Percentiles rank a stretch among this genome's conserved stretches.
These are phyloP conservation scores for Leccinum subgranulosum DNA, from an alignment of 768 basidiomycete species.

Conservation along the genomic window DNA sequence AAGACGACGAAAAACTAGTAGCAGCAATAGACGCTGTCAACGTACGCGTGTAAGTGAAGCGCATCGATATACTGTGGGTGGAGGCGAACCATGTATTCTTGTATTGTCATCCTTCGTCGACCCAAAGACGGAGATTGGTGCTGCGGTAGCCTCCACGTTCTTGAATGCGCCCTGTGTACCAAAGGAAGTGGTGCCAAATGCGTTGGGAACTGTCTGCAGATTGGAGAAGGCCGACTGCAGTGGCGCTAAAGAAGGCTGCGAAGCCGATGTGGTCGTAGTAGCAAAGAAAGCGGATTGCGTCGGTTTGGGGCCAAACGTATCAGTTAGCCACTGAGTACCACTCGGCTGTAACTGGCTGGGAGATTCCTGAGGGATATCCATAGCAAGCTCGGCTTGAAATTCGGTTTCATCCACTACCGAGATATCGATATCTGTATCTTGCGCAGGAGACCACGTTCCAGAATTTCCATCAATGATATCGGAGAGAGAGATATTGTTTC, in stretches of 20 bases:
- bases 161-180: slow-evolving; percentile 5
- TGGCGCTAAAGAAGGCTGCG: slow-evolving; percentile 12
- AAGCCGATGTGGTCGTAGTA: slow-evolving; percentile 8
- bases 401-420: slow-evolving; percentile 22
- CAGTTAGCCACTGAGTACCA: slow-evolving; percentile 33
- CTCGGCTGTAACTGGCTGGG: slow-evolving; percentile 22
- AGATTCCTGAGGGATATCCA: background rate
- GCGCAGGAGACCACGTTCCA: slow-evolving; percentile 22
- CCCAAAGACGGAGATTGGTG: slow-evolving; percentile 8
- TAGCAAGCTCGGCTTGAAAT: slow-evolving; percentile 7
- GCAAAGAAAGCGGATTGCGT: slow-evolving; percentile 23
- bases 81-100: background rate
- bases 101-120: background rate
- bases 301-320: slow-evolving; percentile 29
- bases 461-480: slow-evolving; percentile 70
- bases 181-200: slow-evolving; percentile 31
- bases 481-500: slow-evolving; percentile 50
- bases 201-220: slow-evolving; percentile 32
- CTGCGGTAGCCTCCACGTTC: background rate
- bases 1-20: background rate
- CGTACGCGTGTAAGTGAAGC: background rate
- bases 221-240: slow-evolving; percentile 34
- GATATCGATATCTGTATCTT: slow-evolving; percentile 26
- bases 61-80: background rate
- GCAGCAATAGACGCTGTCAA: background rate